Evolutionary conservation across 169 alveolate genomes (phyloP).

Genomic region (Plasmodium fragile): DNA sequence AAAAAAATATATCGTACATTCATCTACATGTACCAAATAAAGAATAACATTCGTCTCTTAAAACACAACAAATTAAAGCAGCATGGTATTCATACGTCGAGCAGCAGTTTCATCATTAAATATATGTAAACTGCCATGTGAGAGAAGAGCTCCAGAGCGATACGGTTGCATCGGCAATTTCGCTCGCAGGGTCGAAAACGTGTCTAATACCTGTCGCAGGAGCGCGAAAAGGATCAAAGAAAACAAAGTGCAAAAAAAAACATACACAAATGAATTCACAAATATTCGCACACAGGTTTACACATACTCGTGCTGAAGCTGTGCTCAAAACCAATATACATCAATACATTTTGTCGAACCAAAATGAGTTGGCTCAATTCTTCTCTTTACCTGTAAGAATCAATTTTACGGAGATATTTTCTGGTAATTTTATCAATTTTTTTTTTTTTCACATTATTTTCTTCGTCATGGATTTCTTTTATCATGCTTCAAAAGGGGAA

Average conservation of each 20-base stretch:
- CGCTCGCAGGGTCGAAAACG: background rate
- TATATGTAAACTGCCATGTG: background rate
- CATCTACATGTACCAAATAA: background rate
- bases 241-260: background rate
- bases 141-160: background rate
- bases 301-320: background rate
- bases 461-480: slow-evolving; percentile 56
- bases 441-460: slow-evolving; percentile 41
- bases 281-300: background rate
- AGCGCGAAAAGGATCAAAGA: background rate
- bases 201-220: background rate
- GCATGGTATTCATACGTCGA: background rate
- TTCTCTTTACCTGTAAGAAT: slow-evolving; percentile 64
- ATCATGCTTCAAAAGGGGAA: slow-evolving; percentile 24
- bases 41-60: background rate
- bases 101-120: background rate
- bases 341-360: background rate
- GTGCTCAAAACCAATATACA: background rate
- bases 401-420: slow-evolving; percentile 57
- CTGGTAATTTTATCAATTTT: slow-evolving; percentile 74
- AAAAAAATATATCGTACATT: background rate
- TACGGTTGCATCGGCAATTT: background rate
- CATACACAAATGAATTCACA: background rate
- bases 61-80: background rate
- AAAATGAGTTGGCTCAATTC: background rate